Conservation (phyloP, 306 rosid species). For the Gillenia trifoliata region DNA sequence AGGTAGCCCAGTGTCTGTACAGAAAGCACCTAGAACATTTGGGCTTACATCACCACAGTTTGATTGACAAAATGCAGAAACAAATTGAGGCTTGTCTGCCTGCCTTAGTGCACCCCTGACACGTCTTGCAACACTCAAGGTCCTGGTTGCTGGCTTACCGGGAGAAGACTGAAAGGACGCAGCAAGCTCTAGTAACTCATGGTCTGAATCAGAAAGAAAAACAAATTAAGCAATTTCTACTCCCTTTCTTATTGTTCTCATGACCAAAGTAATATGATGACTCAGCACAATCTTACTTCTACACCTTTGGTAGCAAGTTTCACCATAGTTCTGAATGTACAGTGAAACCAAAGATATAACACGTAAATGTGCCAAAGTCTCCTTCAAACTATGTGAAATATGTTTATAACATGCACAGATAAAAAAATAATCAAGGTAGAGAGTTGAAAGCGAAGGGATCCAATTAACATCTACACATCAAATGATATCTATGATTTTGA, state of each 20-base stretch:
- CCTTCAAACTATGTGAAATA: background rate
- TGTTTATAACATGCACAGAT: background rate
- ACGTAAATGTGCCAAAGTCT: background rate
- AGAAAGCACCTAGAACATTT: constrained; percentile 82
- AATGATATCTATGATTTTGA: background rate
- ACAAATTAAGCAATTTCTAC: background rate
- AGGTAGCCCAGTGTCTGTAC: constrained; percentile 80
- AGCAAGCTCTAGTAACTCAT: constrained; percentile 71
- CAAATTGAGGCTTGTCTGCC: constrained; percentile 63
- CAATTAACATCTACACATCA: constrained; percentile 6
- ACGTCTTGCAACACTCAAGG: constrained; percentile 54
- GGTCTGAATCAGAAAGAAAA: constrained; percentile 44
- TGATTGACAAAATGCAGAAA: constrained; percentile 89
- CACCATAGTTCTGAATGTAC: background rate
- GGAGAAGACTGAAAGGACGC: constrained; percentile 64
- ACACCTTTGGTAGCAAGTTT: background rate
- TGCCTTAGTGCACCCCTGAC: constrained; percentile 62
- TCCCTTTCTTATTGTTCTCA: background rate
- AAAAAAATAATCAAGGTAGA: background rate
- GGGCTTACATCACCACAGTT: constrained; percentile 98
- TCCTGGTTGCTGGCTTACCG: constrained; percentile 52
- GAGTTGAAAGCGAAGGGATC: background rate
- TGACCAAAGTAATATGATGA: background rate
- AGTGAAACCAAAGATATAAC: background rate
- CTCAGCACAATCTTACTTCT: background rate